These are phyloP conservation scores for Pugionium dolabratum DNA, from an alignment of 345 rosid species.

Conservation along the genomic window DNA sequence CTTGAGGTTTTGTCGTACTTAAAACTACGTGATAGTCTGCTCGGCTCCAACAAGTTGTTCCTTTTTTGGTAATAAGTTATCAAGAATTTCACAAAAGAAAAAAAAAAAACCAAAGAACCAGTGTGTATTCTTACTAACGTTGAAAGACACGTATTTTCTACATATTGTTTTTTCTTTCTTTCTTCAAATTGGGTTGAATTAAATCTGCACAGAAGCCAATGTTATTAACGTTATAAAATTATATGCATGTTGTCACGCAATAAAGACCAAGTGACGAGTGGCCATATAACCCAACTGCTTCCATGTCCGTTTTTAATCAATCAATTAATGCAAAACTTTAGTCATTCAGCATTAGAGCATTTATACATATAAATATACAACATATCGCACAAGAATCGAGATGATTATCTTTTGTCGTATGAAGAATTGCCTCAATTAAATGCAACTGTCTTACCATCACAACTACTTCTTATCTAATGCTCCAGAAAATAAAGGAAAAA, in stretches of 20 bases:
- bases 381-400: constrained; percentile 31
- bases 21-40: constrained; percentile 7
- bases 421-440: constrained; percentile 39
- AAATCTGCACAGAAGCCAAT: constrained; percentile 28
- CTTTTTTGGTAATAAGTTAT: neutral
- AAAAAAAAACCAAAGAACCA: constrained; percentile 2
- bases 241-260: constrained; percentile 26
- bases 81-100: neutral
- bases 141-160: neutral
- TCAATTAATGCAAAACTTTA: constrained; percentile 40
- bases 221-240: constrained; percentile 26
- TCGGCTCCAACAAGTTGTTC: too few species aligned
- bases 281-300: constrained; percentile 40
- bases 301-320: constrained; percentile 33
- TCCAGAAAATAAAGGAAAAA: neutral
- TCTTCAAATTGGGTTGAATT: neutral
- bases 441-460: constrained; percentile 42
- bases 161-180: neutral
- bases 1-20: neutral
- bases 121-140: constrained; percentile 2
- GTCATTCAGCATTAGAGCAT: constrained; percentile 24
- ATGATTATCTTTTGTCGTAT: constrained; percentile 33
- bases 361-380: constrained; percentile 2
- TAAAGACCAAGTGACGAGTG: constrained; percentile 38
- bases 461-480: constrained; percentile 37